Conservation (phyloP, 2,329 filamentous ascomycete species). For the Verticillium zaregamsianum region DNA sequence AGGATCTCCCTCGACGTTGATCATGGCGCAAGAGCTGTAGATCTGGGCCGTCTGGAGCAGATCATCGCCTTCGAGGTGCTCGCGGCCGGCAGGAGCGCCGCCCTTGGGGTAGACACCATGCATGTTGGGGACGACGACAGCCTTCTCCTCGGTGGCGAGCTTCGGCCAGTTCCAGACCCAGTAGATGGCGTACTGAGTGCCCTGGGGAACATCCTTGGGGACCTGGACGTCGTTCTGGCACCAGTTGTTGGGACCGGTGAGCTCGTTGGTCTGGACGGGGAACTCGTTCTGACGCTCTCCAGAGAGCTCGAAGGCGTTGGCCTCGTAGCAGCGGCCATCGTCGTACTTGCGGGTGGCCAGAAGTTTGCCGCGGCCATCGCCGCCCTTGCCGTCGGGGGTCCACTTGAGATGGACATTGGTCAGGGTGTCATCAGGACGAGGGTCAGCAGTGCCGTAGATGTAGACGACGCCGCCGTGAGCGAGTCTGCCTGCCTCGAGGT, state of each 20-base stretch:
- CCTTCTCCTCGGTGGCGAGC: constrained; percentile 36
- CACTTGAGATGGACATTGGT: constrained; percentile 70
- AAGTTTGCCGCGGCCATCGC: constrained; percentile 71
- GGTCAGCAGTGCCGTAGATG: constrained; percentile 66
- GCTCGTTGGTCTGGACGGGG: constrained; percentile 42
- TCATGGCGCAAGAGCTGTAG: constrained; percentile 21
- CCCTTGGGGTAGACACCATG: constrained; percentile 30
- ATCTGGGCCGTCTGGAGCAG: constrained; percentile 29
- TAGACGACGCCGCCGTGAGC: constrained; percentile 67
- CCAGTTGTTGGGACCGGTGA: constrained; percentile 57
- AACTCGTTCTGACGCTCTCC: constrained; percentile 52
- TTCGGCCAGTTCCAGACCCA: constrained; percentile 97
- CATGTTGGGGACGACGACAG: neutral
- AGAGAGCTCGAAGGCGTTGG: constrained; percentile 58
- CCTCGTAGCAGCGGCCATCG: constrained; percentile 85
- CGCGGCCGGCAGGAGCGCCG: constrained; percentile 15
- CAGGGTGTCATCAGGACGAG: constrained; percentile 44
- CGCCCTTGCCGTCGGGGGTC: constrained; percentile 76
- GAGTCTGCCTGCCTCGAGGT: constrained; percentile 21
- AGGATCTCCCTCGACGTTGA: constrained; percentile 12
- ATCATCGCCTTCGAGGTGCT: constrained; percentile 8
- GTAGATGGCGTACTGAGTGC: constrained; percentile 74
- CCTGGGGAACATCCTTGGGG: constrained; percentile 58
- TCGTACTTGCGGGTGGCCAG: constrained; percentile 79
- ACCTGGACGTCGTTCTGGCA: constrained; percentile 82